Base-by-base conservation (phyloP, 192 early-diverging fungal genomes). In the Umbelopsis sp. region DNA sequence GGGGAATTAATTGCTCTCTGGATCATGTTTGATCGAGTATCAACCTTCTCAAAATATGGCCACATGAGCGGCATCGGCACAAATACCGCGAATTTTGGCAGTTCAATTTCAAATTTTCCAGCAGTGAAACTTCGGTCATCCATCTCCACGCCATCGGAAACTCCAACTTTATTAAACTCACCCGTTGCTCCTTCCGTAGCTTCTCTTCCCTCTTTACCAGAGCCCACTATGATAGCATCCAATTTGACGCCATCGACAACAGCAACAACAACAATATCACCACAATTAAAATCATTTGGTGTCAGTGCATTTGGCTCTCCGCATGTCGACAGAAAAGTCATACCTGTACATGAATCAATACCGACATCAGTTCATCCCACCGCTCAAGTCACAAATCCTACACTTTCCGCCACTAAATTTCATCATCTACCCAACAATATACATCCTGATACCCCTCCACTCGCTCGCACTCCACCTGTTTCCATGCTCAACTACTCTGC, bases 21-120 rank as follows among this genome's bases (percentile, higher is more conserved):
- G 90, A 85, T 91, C 29, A 88, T 85, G 1, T 90, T 82, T 68
- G 84, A 90, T 62, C 83, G 87, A 31, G 81, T 72, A 16, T 75
- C 72, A 17, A 65, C 66, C 1, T 54, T 74, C 67, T 34, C 66
- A 10, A 50, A 62, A 31, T 74, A 44, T 59, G 72, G 72, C 16
- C 72, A 69, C 52, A 56, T 32, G 56, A 62, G 31, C 56, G 34
- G 34, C 32, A 16, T 34, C 56, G 56, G 29, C 56, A 16, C 56
- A 8, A 34, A 34, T 62, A 34, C 32, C 8, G 16, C 17, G 26
- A 10, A 62, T 17, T 31, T 62, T 62, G 56, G 16, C 31, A 62
- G 56, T 62, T 32, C 56, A 62, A n/a, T 62, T 62, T 62, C 56
- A 62, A 62, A 62, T 62, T 62, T 34, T 31, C 56, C 56, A 62